Base-by-base conservation (phyloP, 2,329 filamentous ascomycete genomes). In the Tolypocladium pustulatum region DNA sequence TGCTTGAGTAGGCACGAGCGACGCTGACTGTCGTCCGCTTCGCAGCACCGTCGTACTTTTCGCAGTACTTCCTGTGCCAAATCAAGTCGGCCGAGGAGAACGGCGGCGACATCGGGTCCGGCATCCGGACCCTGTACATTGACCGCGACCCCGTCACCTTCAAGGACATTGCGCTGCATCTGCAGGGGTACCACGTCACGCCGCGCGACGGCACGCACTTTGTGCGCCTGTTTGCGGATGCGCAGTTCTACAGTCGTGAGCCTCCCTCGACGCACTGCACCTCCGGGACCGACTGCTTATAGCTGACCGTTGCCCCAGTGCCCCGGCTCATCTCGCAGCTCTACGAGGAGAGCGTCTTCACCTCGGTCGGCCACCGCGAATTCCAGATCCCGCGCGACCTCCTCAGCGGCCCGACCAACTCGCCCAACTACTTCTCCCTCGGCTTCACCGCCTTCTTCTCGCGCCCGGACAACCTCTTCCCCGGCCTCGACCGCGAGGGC, bases 401-500 rank as follows among this genome's bases (percentile, higher is more conserved):
- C 61, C 96, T 97, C 72, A 87, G 83, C 36, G 82, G 84, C 40
- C 90, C 91, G 0, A 93, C 92, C 32, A 92, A 97, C 74, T 87
- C 85, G n/a, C 92, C 92, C 15, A 97, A 97, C 72, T 97, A 91
- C 79, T 97, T 97, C 78, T 88, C 91, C 0, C 82, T 97, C 4
- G 92, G 92, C 60, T 96, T 96, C 68, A 88, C 86, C 41, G 83
- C 90, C 65, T 95, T 96, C 79, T 96, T 96, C 76, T 87, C 86
- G 20, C 85, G 84, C 2, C 89, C 89, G 0, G 80, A 83, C 17
- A 88, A 96, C 66, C 82, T 91, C 7, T 97, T 96, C 65, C 93
- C 93, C 0, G 93, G 92, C 1, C 81, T 97, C 0, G 85, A 91
- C 60, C 85, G 90, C 56, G 83, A 86, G 61, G 84, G 86, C 17